Evolutionary conservation across 2,329 filamentous ascomycete genomes (phyloP).

Genomic region (Paecilomyces variotii): DNA sequence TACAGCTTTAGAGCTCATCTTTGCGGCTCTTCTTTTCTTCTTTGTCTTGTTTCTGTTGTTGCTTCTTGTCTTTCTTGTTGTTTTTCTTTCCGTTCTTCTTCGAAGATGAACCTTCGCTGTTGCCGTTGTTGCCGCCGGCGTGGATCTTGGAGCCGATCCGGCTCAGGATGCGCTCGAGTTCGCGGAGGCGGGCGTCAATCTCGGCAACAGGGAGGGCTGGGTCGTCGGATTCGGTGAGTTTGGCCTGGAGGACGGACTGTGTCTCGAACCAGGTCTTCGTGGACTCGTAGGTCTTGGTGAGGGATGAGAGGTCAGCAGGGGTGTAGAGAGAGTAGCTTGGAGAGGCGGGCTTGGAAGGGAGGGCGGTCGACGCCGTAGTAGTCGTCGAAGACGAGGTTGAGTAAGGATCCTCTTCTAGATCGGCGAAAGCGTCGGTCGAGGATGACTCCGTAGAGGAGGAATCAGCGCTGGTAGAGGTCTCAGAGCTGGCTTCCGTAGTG

Average conservation of each 20-base stretch:
- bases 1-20: conserved; percentile 21
- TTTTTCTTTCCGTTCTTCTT: conserved; percentile 12
- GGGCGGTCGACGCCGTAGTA: conserved; percentile 23
- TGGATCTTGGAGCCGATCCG: conserved; percentile 36
- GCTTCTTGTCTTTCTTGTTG: conserved; percentile 18
- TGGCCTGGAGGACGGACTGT: conserved; percentile 62
- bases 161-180: conserved; percentile 51
- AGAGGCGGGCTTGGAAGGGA: conserved; percentile 31
- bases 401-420: conserved; percentile 64
- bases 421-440: conserved; percentile 52
- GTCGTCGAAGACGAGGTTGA: conserved; percentile 30
- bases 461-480: conserved; percentile 37
- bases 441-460: conserved; percentile 15
- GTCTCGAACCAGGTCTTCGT: conserved; percentile 67
- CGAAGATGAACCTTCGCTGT: conserved; percentile 13
- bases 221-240: conserved; percentile 62
- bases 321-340: conserved; percentile 62
- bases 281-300: conserved; percentile 56
- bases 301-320: conserved; percentile 59
- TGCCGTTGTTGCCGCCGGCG: conserved; percentile 39
- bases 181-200: conserved; percentile 57
- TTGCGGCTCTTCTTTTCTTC: conserved; percentile 19
- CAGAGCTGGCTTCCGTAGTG: conserved; percentile 20
- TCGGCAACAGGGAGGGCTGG: conserved; percentile 68
- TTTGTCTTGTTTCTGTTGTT: conserved; percentile 15